phyloP scores from a whole-genome alignment of 228 moss, liverwort and hornwort species.

The Sphagnum magellanicum region DNA sequence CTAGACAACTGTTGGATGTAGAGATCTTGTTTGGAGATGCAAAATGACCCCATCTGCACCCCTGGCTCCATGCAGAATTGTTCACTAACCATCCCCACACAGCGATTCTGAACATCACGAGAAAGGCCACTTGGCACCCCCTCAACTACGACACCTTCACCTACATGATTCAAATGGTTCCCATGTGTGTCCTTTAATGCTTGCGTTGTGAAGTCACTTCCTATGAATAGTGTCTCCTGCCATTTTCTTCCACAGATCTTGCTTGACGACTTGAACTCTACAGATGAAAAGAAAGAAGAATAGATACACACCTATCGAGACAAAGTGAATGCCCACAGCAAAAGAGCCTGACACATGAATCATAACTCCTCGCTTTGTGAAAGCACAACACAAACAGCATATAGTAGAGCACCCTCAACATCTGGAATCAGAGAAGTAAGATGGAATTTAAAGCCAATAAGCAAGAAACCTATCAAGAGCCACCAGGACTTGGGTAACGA shows the following conservation, averaged over 20 bases:
- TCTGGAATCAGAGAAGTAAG: slow-evolving; percentile 17
- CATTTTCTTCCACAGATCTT: too few relatives aligned
- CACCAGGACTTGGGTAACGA: background rate
- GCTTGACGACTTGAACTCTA: too few relatives aligned
- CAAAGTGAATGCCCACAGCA: slow-evolving; percentile 88
- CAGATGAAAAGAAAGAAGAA: background rate
- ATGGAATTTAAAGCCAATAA: background rate
- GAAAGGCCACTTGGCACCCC: slow-evolving; percentile 71
- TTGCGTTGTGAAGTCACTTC: too few relatives aligned
- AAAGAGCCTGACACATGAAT: slow-evolving; percentile 91
- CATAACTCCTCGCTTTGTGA: slow-evolving; percentile 86
- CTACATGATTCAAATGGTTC: slow-evolving; percentile 5
- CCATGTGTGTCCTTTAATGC: too few relatives aligned
- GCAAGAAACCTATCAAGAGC: background rate
- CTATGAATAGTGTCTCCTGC: too few relatives aligned
- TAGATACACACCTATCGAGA: slow-evolving; percentile 55
- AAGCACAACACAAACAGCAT: slow-evolving; percentile 91
- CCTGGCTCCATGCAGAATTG: slow-evolving; percentile 96
- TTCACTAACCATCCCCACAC: slow-evolving; percentile 85
- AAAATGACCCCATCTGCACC: slow-evolving; percentile 81
- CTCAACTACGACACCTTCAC: slow-evolving; percentile 96
- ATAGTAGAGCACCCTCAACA: slow-evolving; percentile 89
- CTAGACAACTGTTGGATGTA: slow-evolving; percentile 57
- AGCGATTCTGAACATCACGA: slow-evolving; percentile 71
- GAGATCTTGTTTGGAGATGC: slow-evolving; percentile 90